Evolutionary conservation across 768 basidiomycete genomes (phyloP).

Genomic region (Exidia glandulosa): DNA sequence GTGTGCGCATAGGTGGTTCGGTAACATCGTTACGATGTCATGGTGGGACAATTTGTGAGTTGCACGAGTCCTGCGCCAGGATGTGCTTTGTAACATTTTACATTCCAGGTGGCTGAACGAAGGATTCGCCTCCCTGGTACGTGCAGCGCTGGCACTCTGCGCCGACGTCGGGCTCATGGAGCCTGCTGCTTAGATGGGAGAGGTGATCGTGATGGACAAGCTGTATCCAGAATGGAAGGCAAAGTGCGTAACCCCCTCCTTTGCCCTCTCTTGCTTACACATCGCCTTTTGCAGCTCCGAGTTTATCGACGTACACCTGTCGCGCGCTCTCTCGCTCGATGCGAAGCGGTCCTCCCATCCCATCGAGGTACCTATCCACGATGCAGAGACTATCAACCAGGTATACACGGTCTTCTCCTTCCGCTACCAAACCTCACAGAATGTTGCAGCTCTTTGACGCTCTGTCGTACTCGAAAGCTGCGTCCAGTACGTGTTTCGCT

Average conservation of each 20-base stretch:
- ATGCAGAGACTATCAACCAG: slow-evolving; percentile 76
- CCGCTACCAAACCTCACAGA: background rate
- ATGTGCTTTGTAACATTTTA: background rate
- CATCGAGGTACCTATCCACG: slow-evolving; percentile 82
- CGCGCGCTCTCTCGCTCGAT: slow-evolving; percentile 71
- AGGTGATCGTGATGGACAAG: slow-evolving; percentile 66
- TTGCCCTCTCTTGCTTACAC: slow-evolving; percentile 2
- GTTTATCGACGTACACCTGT: slow-evolving; percentile 72
- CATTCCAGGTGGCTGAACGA: slow-evolving; percentile 11
- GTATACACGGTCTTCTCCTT: slow-evolving; percentile 17
- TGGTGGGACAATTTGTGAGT: slow-evolving; percentile 77
- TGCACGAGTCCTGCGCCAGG: slow-evolving; percentile 19
- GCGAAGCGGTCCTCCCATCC: slow-evolving; percentile 83
- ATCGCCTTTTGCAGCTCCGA: slow-evolving; percentile 40
- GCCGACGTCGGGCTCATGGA: slow-evolving; percentile 3
- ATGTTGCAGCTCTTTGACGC: slow-evolving; percentile 72
- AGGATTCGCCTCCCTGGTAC: slow-evolving; percentile 86
- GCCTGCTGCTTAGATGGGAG: slow-evolving; percentile 79
- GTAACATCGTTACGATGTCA: slow-evolving; percentile 78
- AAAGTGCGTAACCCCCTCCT: slow-evolving; percentile 28
- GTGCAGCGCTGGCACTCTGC: no score
- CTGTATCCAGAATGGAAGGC: slow-evolving; percentile 26
- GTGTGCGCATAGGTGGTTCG: slow-evolving; percentile 67
- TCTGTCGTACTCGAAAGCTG: slow-evolving; percentile 78
- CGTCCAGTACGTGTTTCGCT: slow-evolving; percentile 39